Conservation (phyloP, 768 basidiomycete genomes). For the Coprinopsis sp. region DNA sequence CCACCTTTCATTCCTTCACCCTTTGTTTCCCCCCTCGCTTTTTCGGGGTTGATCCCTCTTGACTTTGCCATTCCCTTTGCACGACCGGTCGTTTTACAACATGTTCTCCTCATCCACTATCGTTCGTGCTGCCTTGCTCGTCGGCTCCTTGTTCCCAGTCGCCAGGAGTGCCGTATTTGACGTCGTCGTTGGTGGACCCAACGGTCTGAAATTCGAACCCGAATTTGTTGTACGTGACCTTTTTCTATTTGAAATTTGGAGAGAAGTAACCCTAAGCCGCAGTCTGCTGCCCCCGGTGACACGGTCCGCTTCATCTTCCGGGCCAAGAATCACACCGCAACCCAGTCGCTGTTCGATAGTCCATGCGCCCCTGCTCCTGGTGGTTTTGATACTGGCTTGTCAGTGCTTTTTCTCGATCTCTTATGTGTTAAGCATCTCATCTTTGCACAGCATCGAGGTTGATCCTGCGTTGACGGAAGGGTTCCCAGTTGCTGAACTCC, state of each 20-base stretch:
- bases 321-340: constrained; percentile 57
- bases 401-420: constrained; percentile 18
- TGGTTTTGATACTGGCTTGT: constrained; percentile 63
- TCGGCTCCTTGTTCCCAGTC: constrained; percentile 23
- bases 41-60: constrained; percentile 10
- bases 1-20: constrained; percentile 4
- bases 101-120: constrained; percentile 10
- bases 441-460: constrained; percentile 39
- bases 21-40: constrained; percentile 8
- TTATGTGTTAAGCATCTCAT: not conserved
- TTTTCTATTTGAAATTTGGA: constrained; percentile 1
- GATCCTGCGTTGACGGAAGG: constrained; percentile 32
- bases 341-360: constrained; percentile 46
- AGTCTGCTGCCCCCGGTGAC: constrained; percentile 48
- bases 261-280: not conserved
- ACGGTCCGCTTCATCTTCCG: constrained; percentile 45
- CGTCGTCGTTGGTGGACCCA: constrained; percentile 47
- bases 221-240: constrained; percentile 31
- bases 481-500: constrained; percentile 43
- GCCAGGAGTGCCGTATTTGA: constrained; percentile 32
- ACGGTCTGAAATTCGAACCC: constrained; percentile 37
- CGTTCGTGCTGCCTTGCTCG: constrained; percentile 11
- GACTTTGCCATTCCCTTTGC: not conserved
- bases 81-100: constrained; percentile 11
- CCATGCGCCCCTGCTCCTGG: constrained; percentile 39